Evolutionary conservation across 495 filamentous ascomycete species (phyloP).

Genomic region (Penicillium taxi): DNA sequence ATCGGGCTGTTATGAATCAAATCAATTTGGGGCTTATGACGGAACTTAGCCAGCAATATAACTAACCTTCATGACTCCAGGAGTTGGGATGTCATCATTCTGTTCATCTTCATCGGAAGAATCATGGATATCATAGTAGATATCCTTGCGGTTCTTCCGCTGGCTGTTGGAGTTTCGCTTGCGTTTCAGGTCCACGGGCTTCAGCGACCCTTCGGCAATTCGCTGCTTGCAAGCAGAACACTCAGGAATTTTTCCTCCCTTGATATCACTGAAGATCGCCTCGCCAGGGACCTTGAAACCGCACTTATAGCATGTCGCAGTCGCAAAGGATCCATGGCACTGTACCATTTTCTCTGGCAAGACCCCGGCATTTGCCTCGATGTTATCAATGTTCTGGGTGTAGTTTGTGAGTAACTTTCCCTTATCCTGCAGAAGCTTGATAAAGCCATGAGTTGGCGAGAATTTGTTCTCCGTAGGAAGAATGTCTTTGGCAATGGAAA

Average conservation of each 20-base stretch:
- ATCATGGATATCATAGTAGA: constrained; percentile 50
- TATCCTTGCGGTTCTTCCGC: constrained; percentile 43
- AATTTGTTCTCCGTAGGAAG: constrained; percentile 64
- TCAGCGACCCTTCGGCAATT: constrained; percentile 33
- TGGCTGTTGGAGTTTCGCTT: constrained; percentile 62
- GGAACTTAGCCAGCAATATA: not conserved
- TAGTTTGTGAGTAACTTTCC: constrained; percentile 92
- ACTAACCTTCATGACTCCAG: constrained; percentile 83
- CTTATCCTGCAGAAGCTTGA: constrained; percentile 85
- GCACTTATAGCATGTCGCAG: constrained; percentile 83
- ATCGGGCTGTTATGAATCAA: constrained; percentile 53
- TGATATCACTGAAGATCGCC: constrained; percentile 70
- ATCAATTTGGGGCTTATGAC: not conserved
- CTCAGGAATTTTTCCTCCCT: constrained; percentile 58
- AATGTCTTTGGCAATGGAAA: constrained; percentile 84
- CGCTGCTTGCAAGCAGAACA: constrained; percentile 37
- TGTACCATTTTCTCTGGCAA: constrained; percentile 78
- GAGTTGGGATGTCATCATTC: constrained; percentile 59
- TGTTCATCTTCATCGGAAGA: constrained; percentile 65
- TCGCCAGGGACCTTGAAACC: constrained; percentile 64
- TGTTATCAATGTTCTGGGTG: constrained; percentile 97
- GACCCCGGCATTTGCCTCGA: constrained; percentile 85
- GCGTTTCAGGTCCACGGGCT: constrained; percentile 55
- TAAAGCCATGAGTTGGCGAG: constrained; percentile 92
- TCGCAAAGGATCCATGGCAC: constrained; percentile 93